Conservation (phyloP, 805 yeast species). For the Nakazawaea anatomiae region DNA sequence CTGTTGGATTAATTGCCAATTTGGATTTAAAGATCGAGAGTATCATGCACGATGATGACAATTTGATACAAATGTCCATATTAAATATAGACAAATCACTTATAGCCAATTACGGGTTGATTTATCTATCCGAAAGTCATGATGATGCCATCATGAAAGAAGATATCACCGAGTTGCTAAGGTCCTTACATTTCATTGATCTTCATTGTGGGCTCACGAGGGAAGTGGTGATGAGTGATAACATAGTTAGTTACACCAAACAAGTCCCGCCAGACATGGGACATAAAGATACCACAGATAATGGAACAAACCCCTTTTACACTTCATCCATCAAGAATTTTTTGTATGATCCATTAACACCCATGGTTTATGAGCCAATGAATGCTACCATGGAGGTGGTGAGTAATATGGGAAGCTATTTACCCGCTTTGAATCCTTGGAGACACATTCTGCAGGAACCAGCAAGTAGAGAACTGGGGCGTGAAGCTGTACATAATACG, state of each 20-base stretch:
- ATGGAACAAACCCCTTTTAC: constrained; percentile 5
- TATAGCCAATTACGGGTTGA: constrained; percentile 24
- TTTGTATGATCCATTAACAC: constrained; percentile 20
- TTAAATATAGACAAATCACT: constrained; percentile 25
- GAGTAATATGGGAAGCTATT: not conserved
- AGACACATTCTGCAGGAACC: not conserved
- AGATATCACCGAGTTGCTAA: constrained; percentile 15
- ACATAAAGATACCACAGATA: not conserved
- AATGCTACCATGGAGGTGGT: constrained; percentile 19
- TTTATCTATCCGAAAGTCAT: constrained; percentile 12
- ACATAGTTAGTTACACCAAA: constrained; percentile 8
- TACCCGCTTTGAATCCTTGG: constrained; percentile 1
- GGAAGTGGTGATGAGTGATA: constrained; percentile 18
- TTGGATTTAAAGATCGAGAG: constrained; percentile 15
- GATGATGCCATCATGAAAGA: constrained; percentile 1
- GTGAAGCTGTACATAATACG: too few relatives aligned
- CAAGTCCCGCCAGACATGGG: too few relatives aligned
- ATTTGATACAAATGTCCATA: constrained; percentile 17
- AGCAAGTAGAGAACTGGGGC: too few relatives aligned
- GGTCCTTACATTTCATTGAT: constrained; percentile 21
- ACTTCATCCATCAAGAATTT: constrained; percentile 16
- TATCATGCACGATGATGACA: constrained; percentile 10
- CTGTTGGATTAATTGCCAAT: constrained; percentile 24
- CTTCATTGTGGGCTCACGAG: constrained; percentile 20
- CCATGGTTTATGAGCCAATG: constrained; percentile 24